Conservation (phyloP, 495 filamentous ascomycete species). For the Tuber borchii region DNA sequence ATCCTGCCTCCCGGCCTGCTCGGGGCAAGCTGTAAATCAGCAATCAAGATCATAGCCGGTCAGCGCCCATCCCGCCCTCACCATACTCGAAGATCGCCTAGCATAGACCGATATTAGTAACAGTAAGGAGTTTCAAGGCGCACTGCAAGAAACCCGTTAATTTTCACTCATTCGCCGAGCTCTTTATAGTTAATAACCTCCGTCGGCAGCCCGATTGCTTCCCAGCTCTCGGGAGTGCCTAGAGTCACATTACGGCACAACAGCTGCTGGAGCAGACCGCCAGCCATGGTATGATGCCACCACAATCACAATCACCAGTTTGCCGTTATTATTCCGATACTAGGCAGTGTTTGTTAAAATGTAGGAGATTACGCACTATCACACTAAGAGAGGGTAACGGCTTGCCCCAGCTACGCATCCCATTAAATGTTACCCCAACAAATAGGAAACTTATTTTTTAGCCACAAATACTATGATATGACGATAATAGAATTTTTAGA, state of each 20-base stretch:
- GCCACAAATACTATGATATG: neutral
- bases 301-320: neutral
- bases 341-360: neutral
- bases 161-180: neutral
- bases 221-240: neutral
- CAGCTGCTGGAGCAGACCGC: neutral
- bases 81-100: too few species aligned
- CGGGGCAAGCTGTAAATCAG: too few species aligned
- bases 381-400: neutral
- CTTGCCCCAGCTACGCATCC: neutral
- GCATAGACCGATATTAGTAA: neutral
- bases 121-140: neutral
- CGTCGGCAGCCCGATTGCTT: neutral
- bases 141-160: neutral
- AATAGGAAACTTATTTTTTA: neutral
- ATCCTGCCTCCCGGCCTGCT: too few species aligned
- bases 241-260: neutral
- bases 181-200: neutral
- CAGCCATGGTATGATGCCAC: neutral
- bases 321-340: neutral
- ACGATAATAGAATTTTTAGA: neutral
- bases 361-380: neutral
- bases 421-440: neutral
- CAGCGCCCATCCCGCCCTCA: too few species aligned
- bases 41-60: too few species aligned